phyloP scores from a whole-genome alignment of 176 grass and related monocot genomes.

The Juncus inflexus region DNA sequence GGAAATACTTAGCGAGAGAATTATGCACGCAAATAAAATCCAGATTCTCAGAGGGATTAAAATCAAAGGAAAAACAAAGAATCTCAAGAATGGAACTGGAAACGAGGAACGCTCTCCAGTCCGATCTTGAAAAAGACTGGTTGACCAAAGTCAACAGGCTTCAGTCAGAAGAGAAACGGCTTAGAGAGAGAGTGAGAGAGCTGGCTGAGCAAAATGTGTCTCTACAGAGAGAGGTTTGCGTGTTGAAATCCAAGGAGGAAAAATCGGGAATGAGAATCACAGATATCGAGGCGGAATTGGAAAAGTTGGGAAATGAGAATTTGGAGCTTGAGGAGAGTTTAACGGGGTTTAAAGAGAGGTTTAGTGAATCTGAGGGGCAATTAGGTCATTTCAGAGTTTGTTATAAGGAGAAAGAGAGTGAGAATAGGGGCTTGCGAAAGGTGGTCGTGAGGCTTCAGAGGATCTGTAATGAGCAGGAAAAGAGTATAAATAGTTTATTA shows the following conservation, averaged over 20 bases:
- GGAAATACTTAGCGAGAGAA: constrained; percentile 49
- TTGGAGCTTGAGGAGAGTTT: constrained; percentile 44
- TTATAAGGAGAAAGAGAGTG: constrained; percentile 70
- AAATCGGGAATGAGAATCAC: constrained; percentile 46
- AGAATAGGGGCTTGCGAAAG: constrained; percentile 59
- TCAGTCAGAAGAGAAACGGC: constrained; percentile 79
- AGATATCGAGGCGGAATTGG: constrained; percentile 37
- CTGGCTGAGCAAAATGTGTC: constrained; percentile 92
- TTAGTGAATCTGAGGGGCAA: constrained; percentile 48
- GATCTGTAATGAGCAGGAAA: constrained; percentile 68
- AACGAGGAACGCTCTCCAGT: constrained; percentile 48
- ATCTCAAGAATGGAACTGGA: constrained; percentile 48
- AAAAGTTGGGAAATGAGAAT: constrained; percentile 39
- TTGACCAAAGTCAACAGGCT: constrained; percentile 49
- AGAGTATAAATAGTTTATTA: constrained; percentile 63
- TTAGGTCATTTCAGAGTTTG: constrained; percentile 40
- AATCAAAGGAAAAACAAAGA: constrained; percentile 58
- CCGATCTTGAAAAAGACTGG: constrained; percentile 59
- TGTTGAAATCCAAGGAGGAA: constrained; percentile 47
- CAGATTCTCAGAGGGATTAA: constrained; percentile 60
- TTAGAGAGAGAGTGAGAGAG: constrained; percentile 80
- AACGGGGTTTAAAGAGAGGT: constrained; percentile 42
- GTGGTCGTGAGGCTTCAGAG: constrained; percentile 63
- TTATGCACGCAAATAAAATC: constrained; percentile 77
- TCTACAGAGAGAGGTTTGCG: constrained; percentile 84